These are phyloP conservation scores for Porphyrellus cyaneotinctus DNA, from an alignment of 768 basidiomycete species.

Conservation along the genomic window DNA sequence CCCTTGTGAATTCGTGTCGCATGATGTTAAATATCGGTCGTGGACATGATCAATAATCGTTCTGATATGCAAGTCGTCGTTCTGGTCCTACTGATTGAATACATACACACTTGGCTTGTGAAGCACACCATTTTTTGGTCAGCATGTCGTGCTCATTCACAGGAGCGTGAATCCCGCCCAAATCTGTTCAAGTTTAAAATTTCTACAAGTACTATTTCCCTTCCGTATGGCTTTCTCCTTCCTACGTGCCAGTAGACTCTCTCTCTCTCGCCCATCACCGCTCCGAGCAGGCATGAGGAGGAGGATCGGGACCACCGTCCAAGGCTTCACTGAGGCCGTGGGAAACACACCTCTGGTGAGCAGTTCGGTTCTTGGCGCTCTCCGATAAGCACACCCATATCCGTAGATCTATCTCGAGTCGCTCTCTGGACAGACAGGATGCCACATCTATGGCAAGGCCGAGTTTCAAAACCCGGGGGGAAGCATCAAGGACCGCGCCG, in stretches of 20 bases:
- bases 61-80: slow-evolving; percentile 2
- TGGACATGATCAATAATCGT: slow-evolving; percentile 16
- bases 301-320: slow-evolving; percentile 45
- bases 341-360: slow-evolving; percentile 91
- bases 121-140: no score
- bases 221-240: slow-evolving; percentile 22
- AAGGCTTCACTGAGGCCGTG: slow-evolving; percentile 84
- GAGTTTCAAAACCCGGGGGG: slow-evolving; percentile 99
- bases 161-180: no score
- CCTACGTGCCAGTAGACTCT: slow-evolving; percentile 30
- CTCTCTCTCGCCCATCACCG: slow-evolving; percentile 15
- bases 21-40: slow-evolving; percentile 10
- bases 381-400: background rate
- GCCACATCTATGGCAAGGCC: slow-evolving; percentile 88
- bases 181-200: background rate
- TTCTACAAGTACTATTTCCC: background rate
- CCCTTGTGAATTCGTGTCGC: slow-evolving; percentile 23
- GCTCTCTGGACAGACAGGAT: slow-evolving; percentile 80
- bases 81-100: background rate
- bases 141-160: slow-evolving; percentile 22
- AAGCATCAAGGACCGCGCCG: slow-evolving; percentile 96
- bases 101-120: no score
- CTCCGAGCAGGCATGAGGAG: slow-evolving; percentile 22
- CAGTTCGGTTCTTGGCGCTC: background rate
- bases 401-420: slow-evolving; percentile 75